Percentiles rank a stretch among this genome's conserved stretches.
Evolutionary conservation across 768 basidiomycete genomes (phyloP).

Genomic region (Suillus spraguei): DNA sequence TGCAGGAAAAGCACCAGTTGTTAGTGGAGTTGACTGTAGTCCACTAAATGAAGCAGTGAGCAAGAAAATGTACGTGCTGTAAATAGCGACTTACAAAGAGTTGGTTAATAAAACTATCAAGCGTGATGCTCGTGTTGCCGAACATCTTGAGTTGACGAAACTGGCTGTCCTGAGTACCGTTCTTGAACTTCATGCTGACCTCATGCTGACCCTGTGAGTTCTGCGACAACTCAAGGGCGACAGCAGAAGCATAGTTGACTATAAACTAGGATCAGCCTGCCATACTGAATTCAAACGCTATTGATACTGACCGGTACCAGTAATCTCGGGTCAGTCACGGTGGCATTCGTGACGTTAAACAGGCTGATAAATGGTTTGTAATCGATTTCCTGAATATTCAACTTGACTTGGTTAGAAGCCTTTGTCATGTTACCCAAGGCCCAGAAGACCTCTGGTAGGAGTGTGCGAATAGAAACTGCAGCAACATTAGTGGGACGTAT

Average conservation of each 20-base stretch:
- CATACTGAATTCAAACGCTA: not conserved
- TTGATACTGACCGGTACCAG: slow-evolving; percentile 58
- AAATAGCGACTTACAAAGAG: slow-evolving; percentile 9
- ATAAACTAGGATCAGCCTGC: not conserved
- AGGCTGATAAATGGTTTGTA: slow-evolving; percentile 86
- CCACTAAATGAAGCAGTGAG: slow-evolving; percentile 8
- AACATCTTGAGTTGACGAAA: slow-evolving; percentile 69
- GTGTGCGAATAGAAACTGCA: slow-evolving; percentile 72
- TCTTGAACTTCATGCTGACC: slow-evolving; percentile 78
- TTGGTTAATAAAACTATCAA: slow-evolving; percentile 4
- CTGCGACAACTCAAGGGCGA: slow-evolving; percentile 68
- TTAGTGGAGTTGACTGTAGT: slow-evolving; percentile 18
- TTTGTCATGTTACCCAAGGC: slow-evolving; percentile 76
- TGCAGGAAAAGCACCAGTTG: slow-evolving; percentile 23
- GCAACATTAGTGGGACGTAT: not conserved
- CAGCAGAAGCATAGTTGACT: slow-evolving; percentile 70
- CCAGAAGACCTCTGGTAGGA: slow-evolving; percentile 65
- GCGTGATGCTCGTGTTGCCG: slow-evolving; percentile 31
- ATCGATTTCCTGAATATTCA: slow-evolving; percentile 70
- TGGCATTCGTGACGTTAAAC: slow-evolving; percentile 69
- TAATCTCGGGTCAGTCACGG: slow-evolving; percentile 50
- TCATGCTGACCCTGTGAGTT: slow-evolving; percentile 66
- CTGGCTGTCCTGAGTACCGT: slow-evolving; percentile 54
- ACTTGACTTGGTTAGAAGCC: slow-evolving; percentile 69
- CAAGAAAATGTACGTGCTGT: not conserved